These are phyloP conservation scores for Fusarium sublunatum DNA, from an alignment of 2,329 filamentous ascomycete genomes.

Conservation along the genomic window DNA sequence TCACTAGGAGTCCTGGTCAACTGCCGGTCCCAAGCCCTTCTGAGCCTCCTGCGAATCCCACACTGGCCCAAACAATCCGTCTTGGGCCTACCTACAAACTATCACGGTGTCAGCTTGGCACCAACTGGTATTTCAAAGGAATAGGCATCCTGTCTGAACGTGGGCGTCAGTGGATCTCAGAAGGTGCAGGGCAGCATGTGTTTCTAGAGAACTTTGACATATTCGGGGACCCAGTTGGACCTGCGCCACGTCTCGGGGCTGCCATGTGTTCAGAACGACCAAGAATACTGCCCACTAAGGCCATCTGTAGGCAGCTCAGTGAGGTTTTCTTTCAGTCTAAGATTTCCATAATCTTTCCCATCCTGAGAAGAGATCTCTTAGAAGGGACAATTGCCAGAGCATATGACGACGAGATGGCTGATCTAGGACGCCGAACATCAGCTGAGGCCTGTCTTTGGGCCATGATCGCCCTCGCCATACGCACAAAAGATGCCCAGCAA, in stretches of 20 bases:
- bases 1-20: not conserved
- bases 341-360: conserved; percentile 23
- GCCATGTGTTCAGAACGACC: conserved; percentile 12
- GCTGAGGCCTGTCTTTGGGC: conserved; percentile 30
- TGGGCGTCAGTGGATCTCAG: conserved; percentile 34
- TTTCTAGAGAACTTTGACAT: conserved; percentile 36
- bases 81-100: conserved; percentile 20
- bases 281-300: conserved; percentile 8
- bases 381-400: conserved; percentile 19
- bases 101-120: conserved; percentile 28
- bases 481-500: conserved; percentile 9
- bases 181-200: conserved; percentile 33
- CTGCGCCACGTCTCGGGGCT: conserved; percentile 2
- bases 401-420: conserved; percentile 3
- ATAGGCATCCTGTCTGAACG: conserved; percentile 31
- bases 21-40: conserved; percentile 13
- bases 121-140: conserved; percentile 38
- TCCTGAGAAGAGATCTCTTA: conserved; percentile 20
- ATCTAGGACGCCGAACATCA: conserved; percentile 1
- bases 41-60: conserved; percentile 4
- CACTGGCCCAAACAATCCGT: not conserved
- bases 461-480: conserved; percentile 15
- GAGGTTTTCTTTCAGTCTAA: conserved; percentile 29
- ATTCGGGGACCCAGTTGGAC: conserved; percentile 17
- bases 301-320: conserved; percentile 5